Base-by-base conservation (phyloP, 2,329 filamentous ascomycete species). In the Sphaerulina musiva region DNA sequence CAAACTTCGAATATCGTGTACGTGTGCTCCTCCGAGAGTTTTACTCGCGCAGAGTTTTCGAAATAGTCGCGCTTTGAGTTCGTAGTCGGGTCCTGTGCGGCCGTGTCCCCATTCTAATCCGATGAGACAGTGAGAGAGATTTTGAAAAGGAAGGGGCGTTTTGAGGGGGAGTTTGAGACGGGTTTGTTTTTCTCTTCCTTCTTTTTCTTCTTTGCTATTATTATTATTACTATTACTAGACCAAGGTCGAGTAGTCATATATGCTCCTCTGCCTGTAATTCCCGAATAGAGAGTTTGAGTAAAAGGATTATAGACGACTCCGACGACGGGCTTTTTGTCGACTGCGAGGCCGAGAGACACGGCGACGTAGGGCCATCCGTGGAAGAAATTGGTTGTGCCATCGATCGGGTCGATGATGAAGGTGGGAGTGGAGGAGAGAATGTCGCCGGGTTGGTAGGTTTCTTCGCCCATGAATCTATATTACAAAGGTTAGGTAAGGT, bases 371-470 rank as follows among this genome's bases (percentile, higher is more conserved):
- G 86, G 85, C 71, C 88, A 85, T 17, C 79, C 80, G 72, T 91
- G 87, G 45, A 91, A 80, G 66, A 92, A 90, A 76, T 91, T 91
- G 48, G 85, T 89, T 6, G 81, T 90, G 66, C 86, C 87, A 72
- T 92, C 87, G 63, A 92, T 90, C 43, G 87, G 87, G 68, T 92
- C 87, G 61, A 87, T 84, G 66, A 91, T 80, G 72, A 91, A 91
- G 42, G 87, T 92, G 1, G 87, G 87, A 12, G 78, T 78, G 31
- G 77, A 69, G 0, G 82, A 85, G 45, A 92, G 75, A n/a, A 65
- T 70, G 60, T 73, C 73, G 63, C 86, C 86, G 1, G 85, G 80
- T 59, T 82, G 76, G 74, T 89, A 83, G 2, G 86, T 89, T 72
- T 92, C 87, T 68, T 89, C 86, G 67, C 86, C 86, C 69, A 89